phyloP scores from a whole-genome alignment of 2,329 filamentous ascomycete species.

The Botrytis byssoidea region DNA sequence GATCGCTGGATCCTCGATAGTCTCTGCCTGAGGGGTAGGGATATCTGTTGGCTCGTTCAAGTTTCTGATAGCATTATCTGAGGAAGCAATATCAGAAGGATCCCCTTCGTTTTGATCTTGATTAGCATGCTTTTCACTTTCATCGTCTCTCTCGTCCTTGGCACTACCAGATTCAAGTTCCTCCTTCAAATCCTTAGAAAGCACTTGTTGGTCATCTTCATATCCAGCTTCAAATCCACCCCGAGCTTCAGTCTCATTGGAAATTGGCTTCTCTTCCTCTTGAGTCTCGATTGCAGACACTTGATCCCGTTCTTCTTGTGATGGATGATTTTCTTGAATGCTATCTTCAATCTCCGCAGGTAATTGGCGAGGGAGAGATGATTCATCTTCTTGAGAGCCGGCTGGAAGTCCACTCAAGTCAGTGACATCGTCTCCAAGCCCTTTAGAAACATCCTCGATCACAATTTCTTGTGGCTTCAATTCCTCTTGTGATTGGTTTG shows the following conservation, averaged over 20 bases:
- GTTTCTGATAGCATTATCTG: conserved; percentile 21
- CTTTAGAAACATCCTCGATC: conserved; percentile 5
- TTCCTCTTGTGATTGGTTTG: conserved; percentile 34
- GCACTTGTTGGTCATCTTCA: conserved; percentile 33
- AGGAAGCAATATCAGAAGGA: conserved; percentile 19
- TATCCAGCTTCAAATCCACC: conserved; percentile 30
- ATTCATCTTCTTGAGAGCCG: conserved; percentile 21
- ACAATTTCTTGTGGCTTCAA: conserved; percentile 22
- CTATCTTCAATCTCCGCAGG: conserved; percentile 32
- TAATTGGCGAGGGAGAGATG: conserved; percentile 25
- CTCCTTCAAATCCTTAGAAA: conserved; percentile 35
- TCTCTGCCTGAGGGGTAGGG: not conserved
- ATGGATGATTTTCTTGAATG: conserved; percentile 26
- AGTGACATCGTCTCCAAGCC: conserved; percentile 8
- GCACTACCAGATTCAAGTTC: conserved; percentile 36
- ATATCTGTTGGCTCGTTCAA: conserved; percentile 22
- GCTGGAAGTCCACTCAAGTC: conserved; percentile 18
- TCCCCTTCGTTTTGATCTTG: not conserved
- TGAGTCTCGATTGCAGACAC: not conserved
- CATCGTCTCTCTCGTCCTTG: conserved; percentile 41
- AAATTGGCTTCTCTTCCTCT: conserved; percentile 11
- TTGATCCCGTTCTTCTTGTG: not conserved
- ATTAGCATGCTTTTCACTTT: conserved; percentile 31
- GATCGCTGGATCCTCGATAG: not conserved
- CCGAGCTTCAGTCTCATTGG: conserved; percentile 11